These are phyloP conservation scores for Omphalea diandra DNA, from an alignment of 441 rosid species.

Conservation along the genomic window DNA sequence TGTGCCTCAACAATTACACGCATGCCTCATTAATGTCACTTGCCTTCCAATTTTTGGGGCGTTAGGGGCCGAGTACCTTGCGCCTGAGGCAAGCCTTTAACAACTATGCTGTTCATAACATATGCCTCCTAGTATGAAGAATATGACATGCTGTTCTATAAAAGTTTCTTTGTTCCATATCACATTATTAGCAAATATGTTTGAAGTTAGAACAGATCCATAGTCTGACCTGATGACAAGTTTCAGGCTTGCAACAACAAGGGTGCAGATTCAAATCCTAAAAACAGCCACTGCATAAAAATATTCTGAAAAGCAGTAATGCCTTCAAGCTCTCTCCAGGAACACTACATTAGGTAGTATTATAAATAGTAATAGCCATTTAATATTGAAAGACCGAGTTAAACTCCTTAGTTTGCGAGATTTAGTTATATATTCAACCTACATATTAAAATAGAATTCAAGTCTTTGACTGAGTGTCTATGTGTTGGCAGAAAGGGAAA, in stretches of 20 bases:
- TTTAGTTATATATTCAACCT: not conserved
- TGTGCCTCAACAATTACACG: no score
- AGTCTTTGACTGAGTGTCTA: not conserved
- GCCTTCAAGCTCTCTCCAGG: not conserved
- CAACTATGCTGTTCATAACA: no score
- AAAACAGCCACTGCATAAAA: not conserved
- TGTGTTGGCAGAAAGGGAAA: not conserved
- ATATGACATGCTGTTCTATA: not conserved
- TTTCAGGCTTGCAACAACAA: not conserved
- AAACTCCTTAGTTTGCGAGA: not conserved
- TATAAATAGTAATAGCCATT: not conserved
- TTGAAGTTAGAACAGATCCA: not conserved
- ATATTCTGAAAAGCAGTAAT: not conserved
- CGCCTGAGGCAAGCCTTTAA: no score
- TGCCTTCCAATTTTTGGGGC: no score
- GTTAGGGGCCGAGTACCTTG: no score
- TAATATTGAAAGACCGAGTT: not conserved
- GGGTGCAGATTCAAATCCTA: not conserved
- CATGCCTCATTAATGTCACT: no score
- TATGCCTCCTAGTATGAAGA: not conserved
- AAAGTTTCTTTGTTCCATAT: no score
- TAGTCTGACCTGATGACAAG: not conserved
- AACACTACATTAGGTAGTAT: not conserved
- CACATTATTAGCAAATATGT: not conserved
- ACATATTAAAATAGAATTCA: not conserved